Base-by-base conservation (phyloP, 2,329 filamentous ascomycete genomes). In the Colletotrichum sidae region DNA sequence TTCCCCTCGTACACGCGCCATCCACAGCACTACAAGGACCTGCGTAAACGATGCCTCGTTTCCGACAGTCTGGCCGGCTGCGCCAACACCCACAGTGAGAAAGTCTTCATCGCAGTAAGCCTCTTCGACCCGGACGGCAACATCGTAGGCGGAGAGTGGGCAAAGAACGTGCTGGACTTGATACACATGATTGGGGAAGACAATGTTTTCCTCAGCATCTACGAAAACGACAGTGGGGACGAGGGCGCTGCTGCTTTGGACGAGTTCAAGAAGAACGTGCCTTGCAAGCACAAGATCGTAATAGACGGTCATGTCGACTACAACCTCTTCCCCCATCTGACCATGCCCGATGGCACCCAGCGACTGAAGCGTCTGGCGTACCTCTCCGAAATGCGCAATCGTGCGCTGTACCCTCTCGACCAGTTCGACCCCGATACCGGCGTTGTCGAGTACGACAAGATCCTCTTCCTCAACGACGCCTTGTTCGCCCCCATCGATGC, bases 291-390 rank as follows among this genome's bases (percentile, higher is more conserved):
- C 69, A 78, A 78, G 2, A 84, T 93, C 57, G 81, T 91, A 7
- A 84, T 82, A 52, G 90, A 90, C 55, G 78, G 86, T 46, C 82
- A 88, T 15, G 75, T 93, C 47, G 80, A 88, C 64, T 72, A 88
- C 45, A 75, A 78, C n/a, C 76, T 78, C 1, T 80, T 93, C 2
- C 85, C 86, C 6, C 86, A 85, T 58, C 79, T 92, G 50, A 84
- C 80, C 2, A 79, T 92, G 41, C 88, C 90, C 2, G 86, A 86
- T 62, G 90, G 90, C 1, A 82, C 84, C 44, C 79, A 80, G 45
- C 85, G 88, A n/a, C 81, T 90, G 42, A 92, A 92, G 75, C 85
- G 92, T n/a, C 89, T 94, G 47, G 85, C 89, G 37, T 93, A 90
- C 75, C 81, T 94, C 17, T 90, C 92, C 11, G 87, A 90, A 73